Base-by-base conservation (phyloP, 306 rosid species). In the Corylus heterophylla region DNA sequence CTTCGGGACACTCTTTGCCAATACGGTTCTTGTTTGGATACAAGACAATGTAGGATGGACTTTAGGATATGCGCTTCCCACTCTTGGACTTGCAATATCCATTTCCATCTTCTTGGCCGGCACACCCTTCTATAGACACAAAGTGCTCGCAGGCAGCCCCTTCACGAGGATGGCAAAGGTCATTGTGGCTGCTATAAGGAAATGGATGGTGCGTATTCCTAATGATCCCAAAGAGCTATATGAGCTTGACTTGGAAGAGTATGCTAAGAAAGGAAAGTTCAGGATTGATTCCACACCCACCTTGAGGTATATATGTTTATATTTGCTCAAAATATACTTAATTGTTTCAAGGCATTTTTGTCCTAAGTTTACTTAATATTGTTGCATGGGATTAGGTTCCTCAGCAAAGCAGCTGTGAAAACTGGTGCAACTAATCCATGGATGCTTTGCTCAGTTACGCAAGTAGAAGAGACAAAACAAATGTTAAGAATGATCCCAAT, bases 11-110 rank as follows among this genome's bases (percentile, higher is more conserved):
- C 77, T 94, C 45, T 88, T 95, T 78, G 98, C 99, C 75, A 91
- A 89, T 18, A 83, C 94, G 4, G 81, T 90, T 10, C 86, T 95
- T n/a, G 98, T 95, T 0, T 95, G 92, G 72, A 76, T 95, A 37
- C 98, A 95, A 78, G 99, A 93, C 74, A 91, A 90, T 77, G 85
- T 95, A 22, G 99, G 99, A 8, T 95, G 99, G 99, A 80, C 91
- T 47, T 81, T 95, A 29, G 99, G 99, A 0, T 95, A 91, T 82
- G 99, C 86, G 0, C 90, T 95, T 56, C 99, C 99, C 1, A 91
- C 99, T 0, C 83, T 87, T 39, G 99, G 99, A 44, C 93, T 95
- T 11, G 62, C 89, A 4, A 62, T 95, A 9, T 89, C 99, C 0
- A 69, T 93, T 12, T 39, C 64, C 7, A 84, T 93, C n/a, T 95